These are phyloP conservation scores for Boletus reticulatus DNA, from an alignment of 768 basidiomycete genomes.

Conservation along the genomic window DNA sequence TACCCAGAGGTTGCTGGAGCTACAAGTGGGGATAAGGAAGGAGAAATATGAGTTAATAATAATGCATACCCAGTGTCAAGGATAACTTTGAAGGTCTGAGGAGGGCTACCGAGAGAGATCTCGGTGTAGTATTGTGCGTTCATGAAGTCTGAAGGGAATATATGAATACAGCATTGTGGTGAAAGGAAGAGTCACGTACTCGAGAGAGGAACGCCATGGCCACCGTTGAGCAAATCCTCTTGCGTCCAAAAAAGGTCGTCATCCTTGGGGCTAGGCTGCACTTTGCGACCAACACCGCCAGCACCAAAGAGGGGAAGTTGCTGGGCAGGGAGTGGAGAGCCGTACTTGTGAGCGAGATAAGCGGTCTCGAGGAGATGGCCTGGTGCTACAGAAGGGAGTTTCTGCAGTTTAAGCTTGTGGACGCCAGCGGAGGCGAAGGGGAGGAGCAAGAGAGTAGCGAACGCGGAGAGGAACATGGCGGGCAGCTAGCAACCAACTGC, in stretches of 20 bases:
- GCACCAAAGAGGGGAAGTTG: constrained; percentile 68
- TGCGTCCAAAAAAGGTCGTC: constrained; percentile 82
- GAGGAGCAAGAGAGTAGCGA: constrained; percentile 41
- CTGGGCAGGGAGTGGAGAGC: constrained; percentile 42
- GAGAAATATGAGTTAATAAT: constrained; percentile 18
- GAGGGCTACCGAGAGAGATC: constrained; percentile 78
- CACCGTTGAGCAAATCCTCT: constrained; percentile 62
- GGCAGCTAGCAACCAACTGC: constrained; percentile 17
- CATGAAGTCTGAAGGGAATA: constrained; percentile 72
- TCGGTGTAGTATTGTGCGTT: constrained; percentile 97
- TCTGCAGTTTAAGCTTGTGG: constrained; percentile 88
- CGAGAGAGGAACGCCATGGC: constrained; percentile 84
- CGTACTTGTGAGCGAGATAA: constrained; percentile 95
- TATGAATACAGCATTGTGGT: not conserved
- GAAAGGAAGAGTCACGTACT: constrained; percentile 37
- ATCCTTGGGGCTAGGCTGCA: constrained; percentile 46
- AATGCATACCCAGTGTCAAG: constrained; percentile 78
- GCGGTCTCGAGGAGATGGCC: constrained; percentile 72
- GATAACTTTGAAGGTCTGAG: constrained; percentile 91
- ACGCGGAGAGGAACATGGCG: constrained; percentile 43
- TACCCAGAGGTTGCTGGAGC: constrained; percentile 94
- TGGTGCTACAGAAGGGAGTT: constrained; percentile 61
- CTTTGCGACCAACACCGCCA: constrained; percentile 67
- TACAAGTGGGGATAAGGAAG: constrained; percentile 27
- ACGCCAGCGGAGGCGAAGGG: constrained; percentile 53